Evolutionary conservation across 352 stramenopile genomes (phyloP).

Genomic region (Globisporangium echinulatum): DNA sequence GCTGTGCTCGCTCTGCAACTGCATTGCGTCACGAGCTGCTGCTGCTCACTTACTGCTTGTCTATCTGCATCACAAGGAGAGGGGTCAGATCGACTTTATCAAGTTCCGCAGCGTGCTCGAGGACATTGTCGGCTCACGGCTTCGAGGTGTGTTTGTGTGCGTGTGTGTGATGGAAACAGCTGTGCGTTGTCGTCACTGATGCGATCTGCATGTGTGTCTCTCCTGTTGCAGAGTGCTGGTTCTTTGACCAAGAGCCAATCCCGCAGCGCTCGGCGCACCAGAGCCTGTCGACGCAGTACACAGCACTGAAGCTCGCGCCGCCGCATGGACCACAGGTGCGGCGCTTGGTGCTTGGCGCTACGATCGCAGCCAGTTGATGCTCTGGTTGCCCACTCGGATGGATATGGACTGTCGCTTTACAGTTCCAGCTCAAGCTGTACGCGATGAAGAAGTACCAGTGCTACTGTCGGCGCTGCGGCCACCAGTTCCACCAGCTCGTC

Average conservation of each 20-base stretch:
- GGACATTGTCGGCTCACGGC: constrained; percentile 25
- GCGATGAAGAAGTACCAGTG: constrained; percentile 82
- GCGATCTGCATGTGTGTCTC: background rate
- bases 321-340: constrained; percentile 67
- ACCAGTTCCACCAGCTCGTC: constrained; percentile 67
- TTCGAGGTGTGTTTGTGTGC: constrained; percentile 33
- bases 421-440: constrained; percentile 85
- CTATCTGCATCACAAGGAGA: constrained; percentile 15
- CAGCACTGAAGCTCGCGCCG: constrained; percentile 60
- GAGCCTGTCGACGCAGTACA: constrained; percentile 38
- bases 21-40: background rate
- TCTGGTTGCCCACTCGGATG: no score
- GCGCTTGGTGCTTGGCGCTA: background rate
- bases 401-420: background rate
- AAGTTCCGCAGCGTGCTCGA: constrained; percentile 63
- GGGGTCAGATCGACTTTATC: constrained; percentile 62
- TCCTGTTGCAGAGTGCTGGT: constrained; percentile 73
- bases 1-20: background rate
- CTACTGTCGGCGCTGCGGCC: constrained; percentile 52
- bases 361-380: background rate
- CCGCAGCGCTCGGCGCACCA: constrained; percentile 30
- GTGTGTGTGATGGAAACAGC: background rate
- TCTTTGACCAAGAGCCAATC: constrained; percentile 76
- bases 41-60: background rate
- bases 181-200: background rate